phyloP scores from a whole-genome alignment of 176 grass and related monocot species.

The Zoysia japonica region DNA sequence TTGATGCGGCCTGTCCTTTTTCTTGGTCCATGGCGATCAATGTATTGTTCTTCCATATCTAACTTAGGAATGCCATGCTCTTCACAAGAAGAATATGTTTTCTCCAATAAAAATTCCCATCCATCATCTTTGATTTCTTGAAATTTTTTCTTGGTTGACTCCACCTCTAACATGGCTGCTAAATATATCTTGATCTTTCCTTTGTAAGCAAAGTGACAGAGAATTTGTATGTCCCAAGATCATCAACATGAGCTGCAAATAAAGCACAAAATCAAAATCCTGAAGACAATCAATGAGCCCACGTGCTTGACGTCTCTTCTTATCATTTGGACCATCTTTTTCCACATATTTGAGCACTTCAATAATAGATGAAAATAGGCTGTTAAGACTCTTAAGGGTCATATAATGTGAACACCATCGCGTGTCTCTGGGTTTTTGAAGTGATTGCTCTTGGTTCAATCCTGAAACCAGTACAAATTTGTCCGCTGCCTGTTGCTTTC shows the following conservation, averaged over 20 bases:
- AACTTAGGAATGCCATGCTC: too few species aligned
- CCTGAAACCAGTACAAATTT: not conserved
- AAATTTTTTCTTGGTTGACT: too few species aligned
- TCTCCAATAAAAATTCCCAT: too few species aligned
- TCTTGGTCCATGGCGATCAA: not conserved
- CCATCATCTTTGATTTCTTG: too few species aligned
- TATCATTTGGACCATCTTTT: too few species aligned
- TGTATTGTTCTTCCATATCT: too few species aligned
- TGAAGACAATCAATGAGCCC: not conserved
- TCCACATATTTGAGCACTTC: too few species aligned
- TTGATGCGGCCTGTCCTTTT: not conserved
- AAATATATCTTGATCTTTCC: not conserved
- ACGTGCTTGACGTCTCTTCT: too few species aligned
- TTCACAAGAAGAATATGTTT: too few species aligned
- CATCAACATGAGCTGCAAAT: not conserved
- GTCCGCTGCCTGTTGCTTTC: not conserved
- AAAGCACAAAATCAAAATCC: not conserved
- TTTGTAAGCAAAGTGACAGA: not conserved
- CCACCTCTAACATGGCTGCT: too few species aligned
- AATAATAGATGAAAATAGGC: too few species aligned
- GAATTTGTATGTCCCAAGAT: not conserved
- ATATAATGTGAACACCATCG: not conserved
- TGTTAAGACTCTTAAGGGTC: not conserved
- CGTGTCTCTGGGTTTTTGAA: not conserved
- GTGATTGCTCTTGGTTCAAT: not conserved